Conservation (phyloP, 2,329 filamentous ascomycete genomes). For the Phyllosticta citribraziliensis region DNA sequence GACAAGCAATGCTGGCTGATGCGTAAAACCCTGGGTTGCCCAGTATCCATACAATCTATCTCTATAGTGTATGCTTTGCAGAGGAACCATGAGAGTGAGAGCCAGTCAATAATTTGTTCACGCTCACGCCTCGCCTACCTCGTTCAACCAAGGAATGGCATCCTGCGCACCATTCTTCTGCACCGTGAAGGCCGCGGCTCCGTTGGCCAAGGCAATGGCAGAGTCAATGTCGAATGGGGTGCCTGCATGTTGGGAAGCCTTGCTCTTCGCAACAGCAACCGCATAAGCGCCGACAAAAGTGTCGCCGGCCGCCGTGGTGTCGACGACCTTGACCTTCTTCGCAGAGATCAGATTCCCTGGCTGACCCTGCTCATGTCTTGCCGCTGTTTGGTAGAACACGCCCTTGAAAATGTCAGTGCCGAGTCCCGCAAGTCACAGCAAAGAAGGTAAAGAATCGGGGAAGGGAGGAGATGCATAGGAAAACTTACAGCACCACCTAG, state of each 20-base stretch:
- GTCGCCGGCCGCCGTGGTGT: slow-evolving; percentile 90
- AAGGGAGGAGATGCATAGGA: too few species aligned
- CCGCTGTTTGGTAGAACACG: slow-evolving; percentile 35
- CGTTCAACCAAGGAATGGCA: slow-evolving; percentile 56
- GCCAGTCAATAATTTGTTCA: not conserved
- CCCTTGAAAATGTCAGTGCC: slow-evolving; percentile 17
- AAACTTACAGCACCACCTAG: slow-evolving; percentile 61
- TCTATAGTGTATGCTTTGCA: not conserved
- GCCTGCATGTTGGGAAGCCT: not conserved
- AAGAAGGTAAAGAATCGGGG: not conserved
- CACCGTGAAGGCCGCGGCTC: slow-evolving; percentile 56
- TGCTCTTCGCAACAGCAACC: slow-evolving; percentile 50
- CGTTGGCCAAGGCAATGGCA: slow-evolving; percentile 52
- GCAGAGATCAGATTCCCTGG: slow-evolving; percentile 46
- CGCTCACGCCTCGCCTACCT: slow-evolving; percentile 28
- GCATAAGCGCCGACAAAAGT: slow-evolving; percentile 89
- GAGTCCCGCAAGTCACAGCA: slow-evolving; percentile 17
- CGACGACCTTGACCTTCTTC: slow-evolving; percentile 66
- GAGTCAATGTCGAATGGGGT: slow-evolving; percentile 42
- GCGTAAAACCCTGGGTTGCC: not conserved
- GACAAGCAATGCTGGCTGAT: not conserved
- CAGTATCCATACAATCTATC: not conserved
- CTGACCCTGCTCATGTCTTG: slow-evolving; percentile 32
- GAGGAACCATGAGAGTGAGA: not conserved
- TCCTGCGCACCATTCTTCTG: slow-evolving; percentile 55